Percentiles rank a stretch among this genome's conserved stretches.
These are phyloP conservation scores for Pseudoneurospora amorphoporcata DNA, from an alignment of 495 filamentous ascomycete species.

Conservation along the genomic window DNA sequence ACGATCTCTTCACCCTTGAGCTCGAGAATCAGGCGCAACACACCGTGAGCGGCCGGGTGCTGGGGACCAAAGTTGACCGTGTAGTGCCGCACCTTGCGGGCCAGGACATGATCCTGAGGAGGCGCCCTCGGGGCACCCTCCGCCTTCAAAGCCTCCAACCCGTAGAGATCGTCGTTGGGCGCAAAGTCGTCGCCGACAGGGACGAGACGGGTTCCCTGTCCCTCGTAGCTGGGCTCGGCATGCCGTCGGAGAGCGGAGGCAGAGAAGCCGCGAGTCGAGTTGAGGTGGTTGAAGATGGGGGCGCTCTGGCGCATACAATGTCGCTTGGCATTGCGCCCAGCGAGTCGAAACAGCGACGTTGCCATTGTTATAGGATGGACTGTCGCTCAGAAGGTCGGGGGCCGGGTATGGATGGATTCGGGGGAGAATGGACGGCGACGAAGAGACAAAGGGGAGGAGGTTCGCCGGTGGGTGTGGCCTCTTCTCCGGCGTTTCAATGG, in stretches of 20 bases:
- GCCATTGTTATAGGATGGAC: constrained; percentile 23
- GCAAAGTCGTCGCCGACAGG: constrained; percentile 57
- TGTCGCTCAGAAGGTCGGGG: not conserved
- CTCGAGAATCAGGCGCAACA: constrained; percentile 94
- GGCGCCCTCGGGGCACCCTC: constrained; percentile 26
- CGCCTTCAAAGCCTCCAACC: constrained; percentile 10
- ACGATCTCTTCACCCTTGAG: constrained; percentile 97
- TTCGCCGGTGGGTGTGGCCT: constrained; percentile 10
- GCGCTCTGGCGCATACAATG: constrained; percentile 31
- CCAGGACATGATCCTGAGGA: constrained; percentile 2
- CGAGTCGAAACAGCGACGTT: constrained; percentile 43
- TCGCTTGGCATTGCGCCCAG: constrained; percentile 45
- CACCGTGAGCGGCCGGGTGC: constrained; percentile 97
- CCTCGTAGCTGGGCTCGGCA: constrained; percentile 47
- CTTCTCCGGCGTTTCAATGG: constrained; percentile 17
- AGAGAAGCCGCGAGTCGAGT: constrained; percentile 51
- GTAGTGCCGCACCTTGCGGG: constrained; percentile 92
- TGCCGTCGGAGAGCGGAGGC: constrained; percentile 53
- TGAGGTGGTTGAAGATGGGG: constrained; percentile 5
- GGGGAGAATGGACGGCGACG: not conserved
- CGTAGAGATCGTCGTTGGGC: constrained; percentile 32
- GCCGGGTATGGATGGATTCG: not conserved
- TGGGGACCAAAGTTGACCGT: constrained; percentile 99
- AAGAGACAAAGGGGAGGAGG: not conserved
- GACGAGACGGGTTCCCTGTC: constrained; percentile 48